These are phyloP conservation scores for Ascochyta pisi DNA, from an alignment of 2,329 filamentous ascomycete genomes.

Conservation along the genomic window DNA sequence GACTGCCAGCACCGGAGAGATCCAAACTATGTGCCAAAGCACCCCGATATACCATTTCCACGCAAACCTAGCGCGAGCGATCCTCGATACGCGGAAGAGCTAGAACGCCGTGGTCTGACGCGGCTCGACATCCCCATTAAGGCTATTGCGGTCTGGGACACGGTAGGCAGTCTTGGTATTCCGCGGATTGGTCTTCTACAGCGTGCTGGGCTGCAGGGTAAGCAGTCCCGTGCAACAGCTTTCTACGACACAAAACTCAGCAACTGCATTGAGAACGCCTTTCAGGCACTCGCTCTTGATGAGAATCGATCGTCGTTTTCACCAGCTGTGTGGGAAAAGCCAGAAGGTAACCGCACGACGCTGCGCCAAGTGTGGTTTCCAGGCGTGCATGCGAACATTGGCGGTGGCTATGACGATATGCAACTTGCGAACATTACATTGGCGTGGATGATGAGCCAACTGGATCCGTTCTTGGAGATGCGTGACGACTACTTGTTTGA, in stretches of 20 bases:
- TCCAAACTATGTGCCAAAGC: constrained; percentile 52
- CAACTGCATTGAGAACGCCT: constrained; percentile 59
- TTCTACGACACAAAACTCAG: constrained; percentile 58
- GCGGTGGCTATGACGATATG: constrained; percentile 55
- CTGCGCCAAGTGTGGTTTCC: constrained; percentile 65
- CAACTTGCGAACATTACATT: constrained; percentile 60
- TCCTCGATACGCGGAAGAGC: constrained; percentile 53
- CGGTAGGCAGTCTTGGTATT: constrained; percentile 55
- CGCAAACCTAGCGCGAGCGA: constrained; percentile 54
- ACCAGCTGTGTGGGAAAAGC: constrained; percentile 61
- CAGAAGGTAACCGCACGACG: constrained; percentile 52
- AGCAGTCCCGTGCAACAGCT: constrained; percentile 47
- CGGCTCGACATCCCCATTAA: constrained; percentile 50
- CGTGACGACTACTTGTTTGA: constrained; percentile 56
- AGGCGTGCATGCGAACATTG: constrained; percentile 60
- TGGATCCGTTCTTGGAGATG: constrained; percentile 57
- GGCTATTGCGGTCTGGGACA: constrained; percentile 59
- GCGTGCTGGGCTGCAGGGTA: constrained; percentile 44
- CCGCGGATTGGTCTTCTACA: constrained; percentile 54
- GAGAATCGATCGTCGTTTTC: constrained; percentile 59
- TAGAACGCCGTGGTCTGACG: constrained; percentile 46
- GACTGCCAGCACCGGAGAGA: constrained; percentile 56
- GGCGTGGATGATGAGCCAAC: constrained; percentile 65
- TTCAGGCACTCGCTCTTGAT: constrained; percentile 63
- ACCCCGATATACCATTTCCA: constrained; percentile 55